Base-by-base conservation (phyloP, 2,329 filamentous ascomycete species). In the Ceratocystis eucalypticola region DNA sequence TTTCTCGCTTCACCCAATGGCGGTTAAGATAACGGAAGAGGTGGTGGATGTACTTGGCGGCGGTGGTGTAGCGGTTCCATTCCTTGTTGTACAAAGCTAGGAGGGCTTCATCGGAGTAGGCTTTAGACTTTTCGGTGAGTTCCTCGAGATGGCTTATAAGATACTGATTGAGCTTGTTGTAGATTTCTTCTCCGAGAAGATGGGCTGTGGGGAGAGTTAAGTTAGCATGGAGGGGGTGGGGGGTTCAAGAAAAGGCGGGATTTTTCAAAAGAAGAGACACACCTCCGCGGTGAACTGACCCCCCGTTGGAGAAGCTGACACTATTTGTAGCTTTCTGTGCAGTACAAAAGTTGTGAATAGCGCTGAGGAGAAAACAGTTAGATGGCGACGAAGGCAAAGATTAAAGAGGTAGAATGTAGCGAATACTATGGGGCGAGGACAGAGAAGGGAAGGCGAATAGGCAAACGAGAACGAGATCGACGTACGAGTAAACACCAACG, bases 301-400 rank as follows among this genome's bases (percentile, higher is more conserved):
- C 73, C 15, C 76, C 77, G 64, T 83, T 80, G n/a, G 92, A 33
- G 5, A 86, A 48, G 44, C 53, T 50, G 30, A 22, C 22, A 28
- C 55, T 33, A 41, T 17, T 62, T 46, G 25, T 28, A 0, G 91
- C 91, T 75, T 97, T 97, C 76, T 97, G 94, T 28, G 94, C 96
- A 66, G 94, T 99, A 76, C 94, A 99, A 77, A 99, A 99, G 79
- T 99, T 96, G 79, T 99, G 94, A 62, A 99, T 94, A 69, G 92
- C 91, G 65, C 82, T 92, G 48, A 17, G 10, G 8, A 37, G 8
- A 17, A 65, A 3, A 33, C 22, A 64, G 45, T 64, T 46, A 61
- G 50, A 37, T 33, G 5, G 25, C 1, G 28, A 8, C 30, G 1
- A n/a, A 8, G 33, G 10, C 8, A 37, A 37, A 37, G 33, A 37